Base-by-base conservation (phyloP, 306 rosid genomes). In the Malus domestica region DNA sequence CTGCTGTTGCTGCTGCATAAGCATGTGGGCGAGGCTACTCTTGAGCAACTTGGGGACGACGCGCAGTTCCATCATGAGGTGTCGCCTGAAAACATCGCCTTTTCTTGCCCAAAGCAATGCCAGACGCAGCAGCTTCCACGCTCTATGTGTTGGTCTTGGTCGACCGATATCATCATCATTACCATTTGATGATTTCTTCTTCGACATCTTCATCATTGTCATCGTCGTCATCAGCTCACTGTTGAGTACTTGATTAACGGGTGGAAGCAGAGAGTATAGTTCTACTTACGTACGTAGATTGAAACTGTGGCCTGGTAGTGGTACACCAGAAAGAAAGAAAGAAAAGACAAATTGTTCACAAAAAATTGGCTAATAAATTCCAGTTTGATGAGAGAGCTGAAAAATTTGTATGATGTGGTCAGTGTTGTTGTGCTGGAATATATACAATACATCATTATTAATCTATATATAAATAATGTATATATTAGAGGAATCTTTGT, bases 81-180 rank as follows among this genome's bases (percentile, higher is more conserved):
- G 71, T 22, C 92, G 88, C 79, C 82, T 92, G 73, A 90, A 85
- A 35, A 87, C 83, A 0, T 87, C 91, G 6, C 98, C 96, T 81
- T 92, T 95, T 13, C 92, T 86, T 12, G 97, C 88, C 98, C 96
- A 92, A 2, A 90, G 49, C 70, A 89, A 61, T 67, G 97, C 91
- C 11, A 88, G n/a, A 4, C 97, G 86, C 64, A 95, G 65, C 3
- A 89, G 52, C 72, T 84, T 92, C 97, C 96, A 92, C 25, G 93
- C 93, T 73, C 85, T 79, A 3, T 51, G 55, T 51, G 55, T 51
- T 76, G 78, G 14, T 25, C 66, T 60, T 11, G 18, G 66, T 22
- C 22, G n/a, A 30, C 83, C 84, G 60, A 87, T 64, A 18, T 64
- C 42, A 42, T 40, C 20, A 61, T 11, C 16, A 67, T 3, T 49